Base-by-base conservation (phyloP, 1,284 basidiomycete genomes). In the Kalmanozyma brasiliensis region DNA sequence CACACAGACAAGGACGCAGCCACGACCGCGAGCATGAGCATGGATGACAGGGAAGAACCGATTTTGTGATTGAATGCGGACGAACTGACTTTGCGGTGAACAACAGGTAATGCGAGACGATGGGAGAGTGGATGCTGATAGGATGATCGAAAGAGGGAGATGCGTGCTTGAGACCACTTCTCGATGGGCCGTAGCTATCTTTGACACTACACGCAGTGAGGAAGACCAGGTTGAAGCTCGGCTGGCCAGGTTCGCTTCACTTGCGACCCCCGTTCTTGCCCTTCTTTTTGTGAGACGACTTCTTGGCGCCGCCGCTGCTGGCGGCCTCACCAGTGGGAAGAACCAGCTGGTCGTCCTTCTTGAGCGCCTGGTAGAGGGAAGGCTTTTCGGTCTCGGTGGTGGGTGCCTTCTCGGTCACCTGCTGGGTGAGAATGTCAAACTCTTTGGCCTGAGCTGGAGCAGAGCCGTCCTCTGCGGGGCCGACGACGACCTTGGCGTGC, bases 281-380 rank as follows among this genome's bases (percentile, higher is more conserved):
- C 52, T 62, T 62, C 44, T 60, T 69, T 41, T 63, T 69, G 14
- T 52, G 43, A n/a, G 35, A 24, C 32, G 40, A 8, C 51, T 60
- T 55, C 48, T 63, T 58, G 0, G 22, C 49, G 33, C 40, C 59
- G 22, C 40, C 46, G n/a, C 17, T 30, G 20, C 41, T 30, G 32
- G 24, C 44, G 32, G 60, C 26, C 26, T 29, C 26, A 11, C 26
- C 26, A 29, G 7, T 11, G 7, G 26, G 26, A 7, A 29, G 7
- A 6, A 29, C 60, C 33, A 68, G 30, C 52, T 65, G 44, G 24
- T 60, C 53, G n/a, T 70, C 70, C 42, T 66, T 65, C 49, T 68
- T 68, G 22, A 73, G 49, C 46, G 61, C 48, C 17, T 66, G 49
- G 46, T 70, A 73, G 22, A 73, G 61, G 24, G 61, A 66, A 30